Evolutionary conservation across 2,329 filamentous ascomycete species (phyloP).

Genomic region (Xylariaceae sp.): DNA sequence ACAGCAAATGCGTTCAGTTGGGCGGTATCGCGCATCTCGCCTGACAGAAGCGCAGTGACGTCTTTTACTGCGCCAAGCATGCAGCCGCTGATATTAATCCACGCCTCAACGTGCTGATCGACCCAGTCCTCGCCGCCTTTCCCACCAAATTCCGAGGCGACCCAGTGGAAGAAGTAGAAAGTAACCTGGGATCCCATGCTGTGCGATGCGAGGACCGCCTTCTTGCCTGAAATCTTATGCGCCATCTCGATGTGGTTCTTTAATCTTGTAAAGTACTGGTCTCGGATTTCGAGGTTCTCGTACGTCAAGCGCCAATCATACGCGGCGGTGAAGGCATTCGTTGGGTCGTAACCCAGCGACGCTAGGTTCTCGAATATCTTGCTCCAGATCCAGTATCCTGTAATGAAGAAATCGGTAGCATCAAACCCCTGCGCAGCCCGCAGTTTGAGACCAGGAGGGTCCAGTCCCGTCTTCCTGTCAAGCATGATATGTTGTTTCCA

Average conservation of each 20-base stretch:
- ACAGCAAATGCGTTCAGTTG: slow-evolving; percentile 95
- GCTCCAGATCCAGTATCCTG: slow-evolving; percentile 97
- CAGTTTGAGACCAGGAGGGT: slow-evolving; percentile 85
- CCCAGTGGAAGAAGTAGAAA: slow-evolving; percentile 80
- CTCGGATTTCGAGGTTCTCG: slow-evolving; percentile 79
- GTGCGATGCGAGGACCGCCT: slow-evolving; percentile 84
- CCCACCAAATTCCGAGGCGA: slow-evolving; percentile 73
- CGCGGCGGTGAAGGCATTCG: slow-evolving; percentile 63
- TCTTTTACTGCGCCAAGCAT: slow-evolving; percentile 96
- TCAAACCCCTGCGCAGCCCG: slow-evolving; percentile 95
- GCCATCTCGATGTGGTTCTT: slow-evolving; percentile 89
- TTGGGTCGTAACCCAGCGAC: slow-evolving; percentile 91
- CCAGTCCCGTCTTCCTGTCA: slow-evolving; percentile 83
- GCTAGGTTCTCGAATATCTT: slow-evolving; percentile 97
- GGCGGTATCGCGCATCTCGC: slow-evolving; percentile 97
- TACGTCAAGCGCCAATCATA: slow-evolving; percentile 95
- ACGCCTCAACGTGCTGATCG: slow-evolving; percentile 81
- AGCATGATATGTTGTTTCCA: slow-evolving; percentile 99
- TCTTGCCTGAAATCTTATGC: slow-evolving; percentile 66
- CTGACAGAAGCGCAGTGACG: slow-evolving; percentile 82
- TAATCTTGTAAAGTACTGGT: slow-evolving; percentile 89
- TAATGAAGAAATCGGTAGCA: slow-evolving; percentile 91
- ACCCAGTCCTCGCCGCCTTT: slow-evolving; percentile 85
- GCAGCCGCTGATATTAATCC: slow-evolving; percentile 97
- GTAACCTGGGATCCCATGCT: slow-evolving; percentile 97